Conservation (phyloP, 1,284 basidiomycete genomes). For the Cryptococcus maquisensis region DNA sequence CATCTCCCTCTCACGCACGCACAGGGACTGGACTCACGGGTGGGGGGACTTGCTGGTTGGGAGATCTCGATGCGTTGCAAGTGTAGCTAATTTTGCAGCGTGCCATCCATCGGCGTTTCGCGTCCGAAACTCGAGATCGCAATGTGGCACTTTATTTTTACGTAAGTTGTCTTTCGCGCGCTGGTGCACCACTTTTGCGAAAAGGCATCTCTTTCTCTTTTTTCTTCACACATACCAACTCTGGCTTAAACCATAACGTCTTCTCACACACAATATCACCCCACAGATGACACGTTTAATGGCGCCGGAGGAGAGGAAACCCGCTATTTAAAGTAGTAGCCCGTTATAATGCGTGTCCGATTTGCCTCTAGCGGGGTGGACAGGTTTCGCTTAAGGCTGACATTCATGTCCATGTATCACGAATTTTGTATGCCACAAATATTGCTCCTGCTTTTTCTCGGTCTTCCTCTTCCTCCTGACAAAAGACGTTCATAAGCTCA, state of each 20-base stretch:
- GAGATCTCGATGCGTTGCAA: constrained; percentile 13
- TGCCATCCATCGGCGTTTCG: background rate
- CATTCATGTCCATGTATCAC: constrained; percentile 6
- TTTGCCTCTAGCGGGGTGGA: constrained; percentile 1
- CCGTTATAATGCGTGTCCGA: constrained; percentile 34
- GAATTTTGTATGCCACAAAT: background rate
- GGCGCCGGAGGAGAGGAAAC: constrained; percentile 32
- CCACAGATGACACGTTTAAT: constrained; percentile 20
- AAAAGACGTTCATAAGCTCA: too few species aligned
- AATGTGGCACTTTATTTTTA: background rate
- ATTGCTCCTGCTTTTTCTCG: background rate
- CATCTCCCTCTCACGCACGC: background rate
- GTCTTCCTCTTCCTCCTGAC: too few species aligned
- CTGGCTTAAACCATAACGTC: constrained; percentile 27
- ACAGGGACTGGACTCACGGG: background rate
- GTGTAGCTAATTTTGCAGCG: constrained; percentile 17
- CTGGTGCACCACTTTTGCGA: background rate
- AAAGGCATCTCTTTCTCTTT: constrained; percentile 1
- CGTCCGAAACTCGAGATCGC: background rate
- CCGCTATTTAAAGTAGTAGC: constrained; percentile 11
- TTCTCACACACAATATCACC: constrained; percentile 7
- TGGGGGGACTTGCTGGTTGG: background rate
- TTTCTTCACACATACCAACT: constrained; percentile 20
- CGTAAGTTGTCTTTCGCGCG: background rate
- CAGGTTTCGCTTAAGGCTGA: constrained; percentile 46